Percentiles rank a stretch among this genome's conserved stretches.
phyloP scores from a whole-genome alignment of 2,329 filamentous ascomycete species.

The Cladophialophora chaetospira region DNA sequence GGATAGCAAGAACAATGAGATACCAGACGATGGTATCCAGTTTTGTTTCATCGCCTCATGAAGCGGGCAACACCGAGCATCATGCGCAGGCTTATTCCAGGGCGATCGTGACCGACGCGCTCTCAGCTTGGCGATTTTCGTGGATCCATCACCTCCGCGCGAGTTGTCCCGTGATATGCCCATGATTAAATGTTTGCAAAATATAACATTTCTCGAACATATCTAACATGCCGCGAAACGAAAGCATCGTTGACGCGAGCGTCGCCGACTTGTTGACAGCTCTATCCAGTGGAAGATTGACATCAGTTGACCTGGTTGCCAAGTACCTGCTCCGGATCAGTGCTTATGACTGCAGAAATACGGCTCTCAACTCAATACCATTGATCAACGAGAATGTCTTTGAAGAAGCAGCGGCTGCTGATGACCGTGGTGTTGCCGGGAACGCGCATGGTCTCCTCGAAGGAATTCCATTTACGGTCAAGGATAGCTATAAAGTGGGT shows the following conservation, averaged over 20 bases:
- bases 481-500: slow-evolving; percentile 59
- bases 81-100: too few species aligned
- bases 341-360: slow-evolving; percentile 47
- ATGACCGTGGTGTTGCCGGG: slow-evolving; percentile 46
- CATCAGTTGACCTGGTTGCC: slow-evolving; percentile 50
- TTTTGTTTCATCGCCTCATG: not conserved
- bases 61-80: too few species aligned
- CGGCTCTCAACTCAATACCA: slow-evolving; percentile 51
- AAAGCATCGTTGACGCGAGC: slow-evolving; percentile 49
- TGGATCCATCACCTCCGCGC: too few species aligned
- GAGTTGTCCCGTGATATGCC: not conserved
- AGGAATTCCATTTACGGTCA: slow-evolving; percentile 60
- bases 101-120: too few species aligned
- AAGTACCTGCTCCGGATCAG: slow-evolving; percentile 53
- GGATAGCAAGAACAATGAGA: too few species aligned
- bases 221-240: not conserved
- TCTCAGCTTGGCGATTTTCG: too few species aligned
- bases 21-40: too few species aligned
- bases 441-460: slow-evolving; percentile 48
- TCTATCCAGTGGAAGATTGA: slow-evolving; percentile 43
- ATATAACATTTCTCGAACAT: not conserved
- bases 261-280: slow-evolving; percentile 50
- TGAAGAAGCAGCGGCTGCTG: slow-evolving; percentile 51
- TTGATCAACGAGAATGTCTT: slow-evolving; percentile 51
- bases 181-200: not conserved